A percentile compares a stretch with the other conserved stretches of the same genome.
These are phyloP conservation scores for Globisporangium okanoganense DNA, from an alignment of 352 stramenopile genomes.

Conservation along the genomic window DNA sequence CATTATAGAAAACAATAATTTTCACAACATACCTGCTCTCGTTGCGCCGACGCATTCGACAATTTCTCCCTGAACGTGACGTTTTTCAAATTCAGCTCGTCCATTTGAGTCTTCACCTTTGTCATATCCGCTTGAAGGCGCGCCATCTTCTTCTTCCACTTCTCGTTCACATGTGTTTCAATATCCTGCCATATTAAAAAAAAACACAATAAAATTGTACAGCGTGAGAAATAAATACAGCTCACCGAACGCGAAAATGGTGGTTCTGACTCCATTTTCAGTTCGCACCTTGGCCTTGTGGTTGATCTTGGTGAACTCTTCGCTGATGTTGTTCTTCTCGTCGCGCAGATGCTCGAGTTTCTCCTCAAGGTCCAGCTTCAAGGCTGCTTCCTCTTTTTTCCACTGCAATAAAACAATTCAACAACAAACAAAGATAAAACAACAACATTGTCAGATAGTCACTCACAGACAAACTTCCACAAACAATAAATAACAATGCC, in stretches of 20 bases:
- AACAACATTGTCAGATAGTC: too few relatives aligned
- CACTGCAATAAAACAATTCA: slow-evolving; percentile 26
- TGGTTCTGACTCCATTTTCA: not conserved
- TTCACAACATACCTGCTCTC: slow-evolving; percentile 65
- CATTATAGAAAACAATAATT: not conserved
- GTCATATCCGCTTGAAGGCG: slow-evolving; percentile 64
- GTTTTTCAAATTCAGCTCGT: slow-evolving; percentile 80
- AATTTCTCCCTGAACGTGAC: slow-evolving; percentile 69
- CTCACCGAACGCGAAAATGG: not conserved
- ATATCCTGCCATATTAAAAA: slow-evolving; percentile 42
- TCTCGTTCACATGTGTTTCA: slow-evolving; percentile 60
- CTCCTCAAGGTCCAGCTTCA: slow-evolving; percentile 56
- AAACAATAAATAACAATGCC: not conserved
- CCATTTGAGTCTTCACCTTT: slow-evolving; percentile 65
- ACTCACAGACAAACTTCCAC: too few relatives aligned
- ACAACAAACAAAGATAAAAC: not conserved
- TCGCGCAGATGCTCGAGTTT: slow-evolving; percentile 56
- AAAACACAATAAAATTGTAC: not conserved
- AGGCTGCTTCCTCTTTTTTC: slow-evolving; percentile 47
- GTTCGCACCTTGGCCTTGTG: slow-evolving; percentile 54
- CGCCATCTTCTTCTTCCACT: slow-evolving; percentile 72
- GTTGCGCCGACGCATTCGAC: slow-evolving; percentile 44
- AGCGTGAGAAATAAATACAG: not conserved
- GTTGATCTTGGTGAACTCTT: slow-evolving; percentile 50
- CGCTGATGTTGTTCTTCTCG: slow-evolving; percentile 46